phyloP scores from a whole-genome alignment of 2,329 filamentous ascomycete species.

The Penicillium griseofulvum region DNA sequence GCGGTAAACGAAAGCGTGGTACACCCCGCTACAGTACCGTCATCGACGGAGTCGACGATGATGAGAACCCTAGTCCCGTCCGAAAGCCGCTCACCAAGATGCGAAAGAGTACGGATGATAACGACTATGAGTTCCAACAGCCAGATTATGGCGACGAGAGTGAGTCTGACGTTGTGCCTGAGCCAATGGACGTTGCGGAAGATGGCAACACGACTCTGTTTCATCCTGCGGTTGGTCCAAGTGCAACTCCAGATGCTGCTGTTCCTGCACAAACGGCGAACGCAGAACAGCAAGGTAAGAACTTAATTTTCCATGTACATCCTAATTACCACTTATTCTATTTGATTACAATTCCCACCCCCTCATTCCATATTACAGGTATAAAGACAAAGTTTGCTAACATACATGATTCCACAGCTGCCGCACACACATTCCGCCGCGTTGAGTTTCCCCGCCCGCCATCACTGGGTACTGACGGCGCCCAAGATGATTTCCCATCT shows the following conservation, averaged over 20 bases:
- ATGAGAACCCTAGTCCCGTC: conserved; percentile 12
- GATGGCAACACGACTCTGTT: neutral
- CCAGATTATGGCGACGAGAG: conserved; percentile 26
- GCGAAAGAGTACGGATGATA: conserved; percentile 21
- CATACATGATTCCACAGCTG: conserved; percentile 18
- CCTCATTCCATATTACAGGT: neutral
- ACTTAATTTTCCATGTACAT: neutral
- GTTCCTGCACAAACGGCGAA: neutral
- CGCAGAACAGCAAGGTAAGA: conserved; percentile 21
- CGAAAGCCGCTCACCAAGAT: conserved; percentile 20
- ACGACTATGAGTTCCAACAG: conserved; percentile 34
- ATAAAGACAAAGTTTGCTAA: neutral
- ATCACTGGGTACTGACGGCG: conserved; percentile 18
- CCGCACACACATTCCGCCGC: conserved; percentile 38
- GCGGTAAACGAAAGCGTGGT: conserved; percentile 72
- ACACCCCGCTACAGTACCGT: conserved; percentile 41
- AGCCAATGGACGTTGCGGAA: neutral
- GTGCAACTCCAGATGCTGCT: neutral
- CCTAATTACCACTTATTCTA: neutral
- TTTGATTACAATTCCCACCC: neutral
- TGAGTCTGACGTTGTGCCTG: conserved; percentile 17
- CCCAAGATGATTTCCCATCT: conserved; percentile 8
- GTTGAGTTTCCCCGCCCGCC: conserved; percentile 23
- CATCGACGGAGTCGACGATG: conserved; percentile 11
- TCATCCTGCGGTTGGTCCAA: neutral